Evolutionary conservation across 192 early-diverging fungal genomes (phyloP).

Genomic region (Lobosporangium transversale): DNA sequence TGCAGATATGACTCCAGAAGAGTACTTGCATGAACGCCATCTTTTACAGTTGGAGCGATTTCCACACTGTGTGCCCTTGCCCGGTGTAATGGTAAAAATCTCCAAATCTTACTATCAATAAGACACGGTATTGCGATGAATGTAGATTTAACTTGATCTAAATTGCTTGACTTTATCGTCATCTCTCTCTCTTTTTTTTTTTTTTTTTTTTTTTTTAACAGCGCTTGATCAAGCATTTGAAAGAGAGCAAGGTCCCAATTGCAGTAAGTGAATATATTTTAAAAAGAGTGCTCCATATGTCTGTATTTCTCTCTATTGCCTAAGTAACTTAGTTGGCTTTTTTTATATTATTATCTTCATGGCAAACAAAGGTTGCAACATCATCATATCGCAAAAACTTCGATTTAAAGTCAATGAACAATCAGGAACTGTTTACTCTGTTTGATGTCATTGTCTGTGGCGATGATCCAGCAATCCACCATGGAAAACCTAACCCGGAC

Average conservation of each 20-base stretch:
- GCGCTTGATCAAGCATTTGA: slow-evolving; percentile 78
- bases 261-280: slow-evolving; percentile 50
- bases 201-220: slow-evolving; percentile 32
- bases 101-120: neutral
- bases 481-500: slow-evolving; percentile 93
- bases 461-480: slow-evolving; percentile 81
- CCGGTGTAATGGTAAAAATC: slow-evolving; percentile 68
- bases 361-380: slow-evolving; percentile 70
- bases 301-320: too few species aligned
- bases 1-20: slow-evolving; percentile 80
- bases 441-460: slow-evolving; percentile 90
- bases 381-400: slow-evolving; percentile 83
- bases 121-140: neutral
- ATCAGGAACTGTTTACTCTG: slow-evolving; percentile 77
- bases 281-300: slow-evolving; percentile 8
- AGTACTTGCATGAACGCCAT: slow-evolving; percentile 76
- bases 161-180: slow-evolving; percentile 22
- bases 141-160: neutral
- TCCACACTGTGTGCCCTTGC: slow-evolving; percentile 71
- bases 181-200: neutral
- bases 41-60: slow-evolving; percentile 66
- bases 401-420: slow-evolving; percentile 74
- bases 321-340: too few species aligned
- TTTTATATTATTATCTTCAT: neutral
- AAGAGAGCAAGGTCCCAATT: slow-evolving; percentile 79